Percentiles rank a stretch among this genome's conserved stretches.
These are phyloP conservation scores for Starmera caribaea DNA, from an alignment of 805 yeast genomes.

Conservation along the genomic window DNA sequence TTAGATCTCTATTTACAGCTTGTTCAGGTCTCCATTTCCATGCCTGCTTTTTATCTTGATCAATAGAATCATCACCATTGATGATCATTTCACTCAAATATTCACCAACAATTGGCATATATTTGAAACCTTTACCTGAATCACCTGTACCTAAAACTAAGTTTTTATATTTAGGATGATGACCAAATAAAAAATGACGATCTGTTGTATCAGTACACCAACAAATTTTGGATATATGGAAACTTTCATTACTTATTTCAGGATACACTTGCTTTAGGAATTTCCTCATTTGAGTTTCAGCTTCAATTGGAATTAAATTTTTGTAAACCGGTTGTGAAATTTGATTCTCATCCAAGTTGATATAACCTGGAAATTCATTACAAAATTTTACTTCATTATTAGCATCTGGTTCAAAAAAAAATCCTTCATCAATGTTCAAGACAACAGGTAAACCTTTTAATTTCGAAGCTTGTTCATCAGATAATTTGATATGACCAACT, in stretches of 20 bases:
- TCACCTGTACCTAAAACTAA: slow-evolving; percentile 26
- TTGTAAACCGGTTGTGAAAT: slow-evolving; percentile 23
- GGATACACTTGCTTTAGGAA: slow-evolving; percentile 26
- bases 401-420: slow-evolving; percentile 31
- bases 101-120: slow-evolving; percentile 26
- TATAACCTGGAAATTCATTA: slow-evolving; percentile 31
- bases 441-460: slow-evolving; percentile 27
- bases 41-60: slow-evolving; percentile 13
- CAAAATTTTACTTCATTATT: slow-evolving; percentile 27
- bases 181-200: slow-evolving; percentile 21
- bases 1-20: slow-evolving; percentile 17
- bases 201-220: slow-evolving; percentile 30
- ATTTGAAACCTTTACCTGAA: slow-evolving; percentile 28
- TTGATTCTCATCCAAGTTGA: slow-evolving; percentile 11
- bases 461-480: slow-evolving; percentile 21
- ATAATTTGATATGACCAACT: slow-evolving; percentile 29
- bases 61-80: slow-evolving; percentile 21
- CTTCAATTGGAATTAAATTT: slow-evolving; percentile 22
- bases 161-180: slow-evolving; percentile 20
- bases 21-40: slow-evolving; percentile 29
- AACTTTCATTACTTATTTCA: slow-evolving; percentile 19
- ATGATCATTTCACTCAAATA: slow-evolving; percentile 22
- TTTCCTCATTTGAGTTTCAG: slow-evolving; percentile 22
- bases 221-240: slow-evolving; percentile 21
- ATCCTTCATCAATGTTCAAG: slow-evolving; percentile 28